Conservation (phyloP, 1,284 basidiomycete species). For the Cryptococcus sp. region DNA sequence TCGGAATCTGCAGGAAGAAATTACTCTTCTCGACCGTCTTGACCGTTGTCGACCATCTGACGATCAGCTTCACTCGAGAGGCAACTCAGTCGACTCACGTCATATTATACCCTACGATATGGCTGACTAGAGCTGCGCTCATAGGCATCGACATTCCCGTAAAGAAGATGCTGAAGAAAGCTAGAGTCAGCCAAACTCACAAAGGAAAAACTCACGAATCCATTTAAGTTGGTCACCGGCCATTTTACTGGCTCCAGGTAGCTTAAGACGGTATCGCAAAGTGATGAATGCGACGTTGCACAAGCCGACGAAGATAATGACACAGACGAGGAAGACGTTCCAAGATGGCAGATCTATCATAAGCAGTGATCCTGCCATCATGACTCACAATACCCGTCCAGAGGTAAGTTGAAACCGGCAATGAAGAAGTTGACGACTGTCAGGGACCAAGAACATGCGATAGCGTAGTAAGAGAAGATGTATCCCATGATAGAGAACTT, state of each 20-base stretch:
- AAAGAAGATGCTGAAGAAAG: slow-evolving; percentile 74
- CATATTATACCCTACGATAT: slow-evolving; percentile 79
- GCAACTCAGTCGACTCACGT: slow-evolving; percentile 58
- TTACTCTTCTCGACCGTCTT: slow-evolving; percentile 77
- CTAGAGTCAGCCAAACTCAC: slow-evolving; percentile 7
- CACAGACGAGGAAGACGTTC: slow-evolving; percentile 57
- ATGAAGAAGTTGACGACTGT: slow-evolving; percentile 67
- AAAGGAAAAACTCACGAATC: slow-evolving; percentile 38
- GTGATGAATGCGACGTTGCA: slow-evolving; percentile 68
- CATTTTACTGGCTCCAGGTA: slow-evolving; percentile 55
- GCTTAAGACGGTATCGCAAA: slow-evolving; percentile 70
- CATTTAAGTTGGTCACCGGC: slow-evolving; percentile 66
- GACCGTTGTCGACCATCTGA: slow-evolving; percentile 59
- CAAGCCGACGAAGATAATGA: slow-evolving; percentile 67
- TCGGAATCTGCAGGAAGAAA: slow-evolving; percentile 82
- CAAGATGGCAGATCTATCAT: slow-evolving; percentile 27
- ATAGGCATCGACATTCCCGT: slow-evolving; percentile 71
- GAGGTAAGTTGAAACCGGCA: slow-evolving; percentile 54
- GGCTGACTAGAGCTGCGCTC: slow-evolving; percentile 67
- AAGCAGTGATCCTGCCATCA: not conserved
- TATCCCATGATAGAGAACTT: slow-evolving; percentile 61
- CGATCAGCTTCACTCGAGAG: slow-evolving; percentile 49
- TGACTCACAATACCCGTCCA: slow-evolving; percentile 24
- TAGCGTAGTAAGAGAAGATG: slow-evolving; percentile 85
- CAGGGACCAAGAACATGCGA: slow-evolving; percentile 62